phyloP scores from a whole-genome alignment of 2,329 filamentous ascomycete species.

The Beauveria sp. region DNA sequence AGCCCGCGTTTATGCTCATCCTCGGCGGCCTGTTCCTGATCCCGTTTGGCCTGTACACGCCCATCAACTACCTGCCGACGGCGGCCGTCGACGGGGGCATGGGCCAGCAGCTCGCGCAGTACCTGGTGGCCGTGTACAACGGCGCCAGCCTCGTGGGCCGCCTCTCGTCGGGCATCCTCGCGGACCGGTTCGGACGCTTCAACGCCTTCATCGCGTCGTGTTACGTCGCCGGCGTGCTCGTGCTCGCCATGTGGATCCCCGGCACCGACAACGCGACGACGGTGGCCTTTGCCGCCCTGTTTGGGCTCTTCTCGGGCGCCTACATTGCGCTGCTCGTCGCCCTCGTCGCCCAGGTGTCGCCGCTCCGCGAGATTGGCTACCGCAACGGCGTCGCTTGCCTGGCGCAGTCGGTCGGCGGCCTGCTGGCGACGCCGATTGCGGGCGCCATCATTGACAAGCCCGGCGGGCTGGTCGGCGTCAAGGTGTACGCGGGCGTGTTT shows the following conservation, averaged over 20 bases:
- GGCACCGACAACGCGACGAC: slow-evolving; percentile 17
- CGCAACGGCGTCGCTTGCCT: slow-evolving; percentile 35
- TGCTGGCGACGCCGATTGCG: slow-evolving; percentile 16
- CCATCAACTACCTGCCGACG: slow-evolving; percentile 21
- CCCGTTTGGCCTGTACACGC: slow-evolving; percentile 24
- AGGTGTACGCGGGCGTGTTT: slow-evolving; percentile 15
- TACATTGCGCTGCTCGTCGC: slow-evolving; percentile 21
- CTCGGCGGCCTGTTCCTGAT: slow-evolving; percentile 21
- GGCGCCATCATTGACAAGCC: slow-evolving; percentile 16
- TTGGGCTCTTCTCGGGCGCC: slow-evolving; percentile 24
- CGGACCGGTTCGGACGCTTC: slow-evolving; percentile 21
- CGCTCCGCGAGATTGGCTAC: slow-evolving; percentile 45
- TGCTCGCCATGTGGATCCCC: slow-evolving; percentile 28
- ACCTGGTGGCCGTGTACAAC: slow-evolving; percentile 19
- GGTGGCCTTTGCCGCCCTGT: slow-evolving; percentile 22
- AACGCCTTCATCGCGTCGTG: slow-evolving; percentile 34
- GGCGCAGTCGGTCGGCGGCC: slow-evolving; percentile 14
- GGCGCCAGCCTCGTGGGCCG: slow-evolving; percentile 19
- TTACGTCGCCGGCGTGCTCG: slow-evolving; percentile 26
- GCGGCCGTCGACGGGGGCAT: slow-evolving; percentile 16
- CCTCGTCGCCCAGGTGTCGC: slow-evolving; percentile 38
- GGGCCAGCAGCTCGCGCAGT: slow-evolving; percentile 14
- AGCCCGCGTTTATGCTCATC: slow-evolving; percentile 19
- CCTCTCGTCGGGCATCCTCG: slow-evolving; percentile 16
- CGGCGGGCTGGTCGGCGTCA: slow-evolving; percentile 13